Percentiles rank a stretch among this genome's conserved stretches.
Conservation (phyloP, 192 early-diverging fungal genomes). For the Pilobolus umbonatus region DNA sequence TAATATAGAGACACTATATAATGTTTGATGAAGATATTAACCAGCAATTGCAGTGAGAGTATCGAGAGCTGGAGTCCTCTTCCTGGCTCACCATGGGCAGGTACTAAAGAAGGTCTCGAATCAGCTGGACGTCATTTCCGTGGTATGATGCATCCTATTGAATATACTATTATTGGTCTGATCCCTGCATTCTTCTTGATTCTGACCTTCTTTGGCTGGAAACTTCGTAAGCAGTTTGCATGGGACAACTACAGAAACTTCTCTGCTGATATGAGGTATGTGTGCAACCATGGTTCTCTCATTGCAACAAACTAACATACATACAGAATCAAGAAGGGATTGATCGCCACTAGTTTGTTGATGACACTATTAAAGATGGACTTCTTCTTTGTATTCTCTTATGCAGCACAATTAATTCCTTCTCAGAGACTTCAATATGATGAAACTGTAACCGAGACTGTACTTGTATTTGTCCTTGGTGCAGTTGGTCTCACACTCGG, state of each 20-base stretch:
- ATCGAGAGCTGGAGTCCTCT: constrained; percentile 9
- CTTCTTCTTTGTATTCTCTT: constrained; percentile 40
- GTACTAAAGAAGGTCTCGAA: not conserved
- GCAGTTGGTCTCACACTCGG: constrained; percentile 24
- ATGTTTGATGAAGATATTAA: too few relatives aligned
- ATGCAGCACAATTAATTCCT: constrained; percentile 43
- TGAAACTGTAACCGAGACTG: constrained; percentile 21
- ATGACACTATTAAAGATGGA: constrained; percentile 44
- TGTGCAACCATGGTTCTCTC: not conserved
- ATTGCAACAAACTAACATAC: not conserved
- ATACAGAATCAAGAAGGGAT: constrained; percentile 23
- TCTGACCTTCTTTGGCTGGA: constrained; percentile 24
- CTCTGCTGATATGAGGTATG: constrained; percentile 38
- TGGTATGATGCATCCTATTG: constrained; percentile 34
- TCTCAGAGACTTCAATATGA: constrained; percentile 31
- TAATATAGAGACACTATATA: constrained; percentile 10
- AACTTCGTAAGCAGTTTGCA: constrained; percentile 37
- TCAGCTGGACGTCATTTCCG: constrained; percentile 20
- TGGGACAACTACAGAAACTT: constrained; percentile 46
- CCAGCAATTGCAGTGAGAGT: too few relatives aligned
- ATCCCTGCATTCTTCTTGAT: constrained; percentile 31
- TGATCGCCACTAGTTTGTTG: constrained; percentile 27
- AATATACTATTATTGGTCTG: constrained; percentile 42
- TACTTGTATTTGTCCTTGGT: constrained; percentile 37
- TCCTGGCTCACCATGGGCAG: constrained; percentile 10